Evolutionary conservation across 371 early-diverging fungal species (phyloP), one percentile per base, ranked within the genome.

Genomic region (Lichtheimia corymbifera): DNA sequence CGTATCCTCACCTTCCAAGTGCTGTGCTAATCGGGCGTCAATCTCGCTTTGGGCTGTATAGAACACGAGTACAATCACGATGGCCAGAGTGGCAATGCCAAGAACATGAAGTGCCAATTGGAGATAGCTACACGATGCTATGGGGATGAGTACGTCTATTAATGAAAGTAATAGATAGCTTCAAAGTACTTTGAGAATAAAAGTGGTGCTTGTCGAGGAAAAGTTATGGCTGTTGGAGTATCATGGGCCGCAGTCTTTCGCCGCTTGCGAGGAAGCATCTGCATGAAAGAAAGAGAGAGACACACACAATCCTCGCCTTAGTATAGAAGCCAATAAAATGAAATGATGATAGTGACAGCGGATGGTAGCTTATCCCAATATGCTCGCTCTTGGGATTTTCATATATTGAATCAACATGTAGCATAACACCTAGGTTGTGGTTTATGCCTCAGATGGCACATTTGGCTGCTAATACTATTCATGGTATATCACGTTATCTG

Each of bases 121-220:
- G 24, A 56, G 25, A 17, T 56, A 56, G 25, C 57, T 56, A 28
- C 11, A 35, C 35, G 2, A 11, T 35, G 11, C 11, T 7, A 28
- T 4, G 6, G 6, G 28, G 11, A 35, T 35, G 35, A 35, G 35
- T 35, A 35, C 2, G 9, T 9, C 9, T 11, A 35, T 35, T 1
- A 11, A 35, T 7, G 6, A 35, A 11, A 9, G 9, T 1, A 35
- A 35, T 35, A 35, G 28, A 35, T 11, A 35, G 6, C 11, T 6
- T 35, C 9, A 35, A 9, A 1, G 17, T 35, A 56, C 56, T 24
- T 45, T 43, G 56, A 56, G 45, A 56, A 44, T n/a, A 45, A n/a
- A 56, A 45, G 24, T 13, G 56, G 56, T 14, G 45, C 41, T 25
- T 56, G 45, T 42, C 2, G 56, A 56, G 13, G 27, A 56, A 27